These are phyloP conservation scores for Magnolia changhungtana DNA, from an alignment of 164 flowering plant genomes.

Conservation along the genomic window DNA sequence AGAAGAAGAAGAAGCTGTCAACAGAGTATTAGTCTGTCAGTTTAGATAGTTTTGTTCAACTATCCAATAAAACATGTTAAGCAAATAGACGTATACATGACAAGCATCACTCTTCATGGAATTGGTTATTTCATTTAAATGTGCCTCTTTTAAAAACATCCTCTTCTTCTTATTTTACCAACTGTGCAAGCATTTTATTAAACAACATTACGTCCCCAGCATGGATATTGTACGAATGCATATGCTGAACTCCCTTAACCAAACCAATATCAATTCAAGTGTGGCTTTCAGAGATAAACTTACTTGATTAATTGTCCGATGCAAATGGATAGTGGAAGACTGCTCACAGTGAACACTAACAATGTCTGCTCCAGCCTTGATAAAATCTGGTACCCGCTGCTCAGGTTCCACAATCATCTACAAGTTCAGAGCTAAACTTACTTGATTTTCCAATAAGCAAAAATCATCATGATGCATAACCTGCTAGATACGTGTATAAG, in stretches of 20 bases:
- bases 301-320: slow-evolving; percentile 82
- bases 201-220: background rate
- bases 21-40: no score
- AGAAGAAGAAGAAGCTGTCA: no score
- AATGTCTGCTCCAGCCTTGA: slow-evolving; percentile 98
- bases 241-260: background rate
- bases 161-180: background rate
- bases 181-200: background rate
- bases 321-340: slow-evolving; percentile 93
- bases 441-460: slow-evolving; percentile 15
- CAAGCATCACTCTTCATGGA: no score
- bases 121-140: no score
- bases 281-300: slow-evolving; percentile 10
- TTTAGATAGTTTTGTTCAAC: no score
- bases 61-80: no score
- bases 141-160: no score
- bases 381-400: slow-evolving; percentile 89
- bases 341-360: slow-evolving; percentile 97
- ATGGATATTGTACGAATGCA: background rate
- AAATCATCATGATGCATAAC: background rate
- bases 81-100: no score
- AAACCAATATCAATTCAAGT: background rate
- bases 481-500: background rate
- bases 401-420: slow-evolving; percentile 99
- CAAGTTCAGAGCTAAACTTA: no score